Conservation (phyloP, 2,329 filamentous ascomycete genomes). For the Alternaria infectoria region DNA sequence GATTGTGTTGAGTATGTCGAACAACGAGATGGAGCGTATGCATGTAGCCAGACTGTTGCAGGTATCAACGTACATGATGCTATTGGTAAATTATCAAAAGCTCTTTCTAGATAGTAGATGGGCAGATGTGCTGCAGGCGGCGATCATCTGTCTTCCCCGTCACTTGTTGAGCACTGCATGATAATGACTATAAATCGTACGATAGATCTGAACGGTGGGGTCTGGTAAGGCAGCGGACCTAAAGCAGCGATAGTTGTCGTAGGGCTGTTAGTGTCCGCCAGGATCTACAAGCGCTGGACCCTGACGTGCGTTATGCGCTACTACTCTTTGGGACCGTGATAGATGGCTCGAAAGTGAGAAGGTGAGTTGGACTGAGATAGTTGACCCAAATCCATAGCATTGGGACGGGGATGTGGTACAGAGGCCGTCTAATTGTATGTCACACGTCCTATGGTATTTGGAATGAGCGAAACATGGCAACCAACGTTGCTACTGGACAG, state of each 20-base stretch:
- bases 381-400: neutral
- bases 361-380: neutral
- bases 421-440: neutral
- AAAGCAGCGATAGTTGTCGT: neutral
- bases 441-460: neutral
- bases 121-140: neutral
- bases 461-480: neutral
- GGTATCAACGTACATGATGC: neutral
- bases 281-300: conserved; percentile 6
- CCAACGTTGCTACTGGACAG: neutral
- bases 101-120: neutral
- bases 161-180: neutral
- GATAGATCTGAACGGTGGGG: neutral
- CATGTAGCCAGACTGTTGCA: neutral
- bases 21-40: neutral
- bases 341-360: neutral
- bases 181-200: conserved; percentile 1
- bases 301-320: conserved; percentile 10
- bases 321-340: neutral
- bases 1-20: neutral
- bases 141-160: neutral
- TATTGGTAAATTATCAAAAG: neutral
- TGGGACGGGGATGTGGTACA: neutral
- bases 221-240: neutral
- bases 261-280: conserved; percentile 13